Base-by-base conservation (phyloP, 495 filamentous ascomycete species). In the Hypomontagnella monticulosa region DNA sequence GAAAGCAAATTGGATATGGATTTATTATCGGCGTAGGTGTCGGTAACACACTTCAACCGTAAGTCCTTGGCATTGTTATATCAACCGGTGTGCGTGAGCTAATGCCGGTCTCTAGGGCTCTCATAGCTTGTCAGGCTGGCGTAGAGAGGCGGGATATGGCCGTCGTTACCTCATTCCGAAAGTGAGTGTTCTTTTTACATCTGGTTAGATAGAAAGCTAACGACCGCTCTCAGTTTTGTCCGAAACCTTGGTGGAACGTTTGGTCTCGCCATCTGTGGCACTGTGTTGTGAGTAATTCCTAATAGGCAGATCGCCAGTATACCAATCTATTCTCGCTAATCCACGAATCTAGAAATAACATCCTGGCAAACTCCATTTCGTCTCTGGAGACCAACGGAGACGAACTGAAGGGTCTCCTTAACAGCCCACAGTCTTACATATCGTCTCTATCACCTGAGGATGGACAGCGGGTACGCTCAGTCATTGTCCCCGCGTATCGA, bases 11-110 rank as follows among this genome's bases (percentile, higher is more conserved):
- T 47, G 83, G 83, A 46, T 85, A 84, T 63, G 76, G 72, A 2
- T 59, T 84, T 20, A 63, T 85, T 33, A 84, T 81, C 4, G 83
- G 83, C 27, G 75, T 83, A 0, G 83, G 83, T 1, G 80, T 84
- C 16, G 83, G 83, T 4, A 80, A 82, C 50, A 85, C 83, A 1
- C 65, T 85, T 37, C 83, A 85, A 57, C 83, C 83, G 81, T 78
- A 53, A 46, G 55, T 65, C 53, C 37, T 53, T 14, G 20, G 8
- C 2, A 14, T 14, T 32, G 19, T 57, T 12, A 4, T 42, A 10
- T 27, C 47, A 40, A 38, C 3, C 4, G 3, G 23, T 30, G 34
- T 5, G 18, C 59, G n/a, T 1, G 64, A 57, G 32, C 46, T 70
- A 18, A 57, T 15, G 34, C 12, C 27, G 8, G n/a, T 34, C 23